Base-by-base conservation (phyloP, 2,329 filamentous ascomycete species). In the Claviceps citrina region DNA sequence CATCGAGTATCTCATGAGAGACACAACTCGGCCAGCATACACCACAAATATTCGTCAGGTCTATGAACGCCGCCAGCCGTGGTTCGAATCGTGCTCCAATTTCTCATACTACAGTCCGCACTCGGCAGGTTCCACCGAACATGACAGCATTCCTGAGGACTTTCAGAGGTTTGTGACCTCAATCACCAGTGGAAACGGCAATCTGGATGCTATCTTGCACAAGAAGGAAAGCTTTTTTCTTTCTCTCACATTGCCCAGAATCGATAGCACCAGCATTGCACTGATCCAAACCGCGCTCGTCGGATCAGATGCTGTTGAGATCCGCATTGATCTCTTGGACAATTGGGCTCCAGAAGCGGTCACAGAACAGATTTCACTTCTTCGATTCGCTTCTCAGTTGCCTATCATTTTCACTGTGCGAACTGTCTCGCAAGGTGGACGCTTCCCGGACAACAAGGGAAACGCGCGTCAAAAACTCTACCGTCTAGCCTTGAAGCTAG, bases 331-430 rank as follows among this genome's bases (percentile, higher is more conserved):
- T 60, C 66, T 98, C 31, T 71, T 98, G 13, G 71, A 81, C 45
- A 82, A 95, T 52, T 74, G 78, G 5, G 68, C 76, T 3, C 62
- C 76, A 1, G 85, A 93, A 43, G 93, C 82, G 46, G 73, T 98
- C 26, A 76, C 78, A 35, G 76, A 81, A 20, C 87, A 98, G 53
- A 70, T 96, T 30, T 79, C 87, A 1, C 67, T 86, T 41, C 66
- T 98, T 20, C 76, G 89, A 39, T 77, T 78, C 13, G 67, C 69
- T 3, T 78, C 81, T 2, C 70, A 76, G 22, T 66, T 89, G 35
- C 91, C 91, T 1, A 70, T 98, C 32, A 85, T 98, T 47, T 98
- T 93, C 64, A 98, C 91, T 0, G 68, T 98, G 26, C 77, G 91
- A 31, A 95, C 86, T 4, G 69, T 73, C 48, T 76, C 79, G 18